These are phyloP conservation scores for Sordaria brevicollis DNA, from an alignment of 495 filamentous ascomycete species.

Conservation along the genomic window DNA sequence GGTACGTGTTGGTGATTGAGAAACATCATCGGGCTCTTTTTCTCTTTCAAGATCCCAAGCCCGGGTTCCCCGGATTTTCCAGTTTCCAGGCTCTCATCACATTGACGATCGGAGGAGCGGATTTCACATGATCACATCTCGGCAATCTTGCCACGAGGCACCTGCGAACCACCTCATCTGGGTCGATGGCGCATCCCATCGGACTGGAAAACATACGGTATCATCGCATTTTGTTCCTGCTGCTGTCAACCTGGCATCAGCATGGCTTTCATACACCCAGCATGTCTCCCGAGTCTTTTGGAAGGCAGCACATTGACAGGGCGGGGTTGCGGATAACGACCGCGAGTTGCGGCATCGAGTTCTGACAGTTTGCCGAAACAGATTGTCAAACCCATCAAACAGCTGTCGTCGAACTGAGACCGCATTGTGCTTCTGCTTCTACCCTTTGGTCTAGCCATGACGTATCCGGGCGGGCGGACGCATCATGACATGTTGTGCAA, in stretches of 20 bases:
- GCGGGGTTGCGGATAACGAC: background rate
- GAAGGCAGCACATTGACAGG: background rate
- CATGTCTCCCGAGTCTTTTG: background rate
- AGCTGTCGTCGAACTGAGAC: background rate
- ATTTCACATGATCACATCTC: background rate
- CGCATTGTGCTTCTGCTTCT: background rate
- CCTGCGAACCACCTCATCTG: background rate
- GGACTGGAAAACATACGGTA: background rate
- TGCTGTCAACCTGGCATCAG: background rate
- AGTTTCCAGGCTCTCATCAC: background rate
- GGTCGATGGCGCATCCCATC: background rate
- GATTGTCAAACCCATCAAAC: background rate
- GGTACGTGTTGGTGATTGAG: background rate
- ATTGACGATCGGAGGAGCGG: background rate
- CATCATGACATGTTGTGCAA: background rate
- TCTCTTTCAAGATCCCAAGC: background rate
- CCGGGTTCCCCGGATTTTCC: background rate
- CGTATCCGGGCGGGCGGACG: background rate
- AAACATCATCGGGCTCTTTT: background rate
- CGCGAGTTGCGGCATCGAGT: background rate
- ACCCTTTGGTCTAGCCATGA: background rate
- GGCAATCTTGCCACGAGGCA: background rate
- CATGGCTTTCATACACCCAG: background rate
- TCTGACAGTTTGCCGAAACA: background rate
- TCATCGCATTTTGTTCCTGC: background rate